These are phyloP conservation scores for Ciborinia camelliae DNA, from an alignment of 2,329 filamentous ascomycete species.

Conservation along the genomic window DNA sequence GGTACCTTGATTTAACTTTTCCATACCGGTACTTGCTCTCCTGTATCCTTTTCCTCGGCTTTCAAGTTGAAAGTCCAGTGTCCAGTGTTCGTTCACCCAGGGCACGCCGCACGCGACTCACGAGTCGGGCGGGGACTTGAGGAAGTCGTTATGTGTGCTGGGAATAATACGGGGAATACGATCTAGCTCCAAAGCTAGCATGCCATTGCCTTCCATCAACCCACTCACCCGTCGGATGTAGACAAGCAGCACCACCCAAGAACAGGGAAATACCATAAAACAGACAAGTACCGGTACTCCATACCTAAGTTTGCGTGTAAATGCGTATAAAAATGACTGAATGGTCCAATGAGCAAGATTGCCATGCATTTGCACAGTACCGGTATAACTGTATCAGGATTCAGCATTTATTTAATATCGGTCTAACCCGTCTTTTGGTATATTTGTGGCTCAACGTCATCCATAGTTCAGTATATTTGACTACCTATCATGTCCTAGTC, in stretches of 20 bases:
- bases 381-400: no score
- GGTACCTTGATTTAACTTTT: background rate
- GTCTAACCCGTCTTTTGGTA: background rate
- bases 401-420: background rate
- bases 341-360: background rate
- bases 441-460: slow-evolving; percentile 7
- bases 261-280: background rate
- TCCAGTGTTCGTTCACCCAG: no score
- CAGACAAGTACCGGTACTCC: background rate
- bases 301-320: no score
- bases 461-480: background rate
- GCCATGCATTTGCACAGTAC: background rate
- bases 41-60: background rate
- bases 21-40: background rate
- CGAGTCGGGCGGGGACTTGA: background rate
- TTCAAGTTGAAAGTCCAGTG: background rate
- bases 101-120: no score
- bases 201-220: background rate
- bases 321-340: background rate
- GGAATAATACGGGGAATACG: background rate
- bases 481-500: background rate
- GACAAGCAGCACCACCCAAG: background rate
- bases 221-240: background rate
- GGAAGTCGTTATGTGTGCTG: background rate
- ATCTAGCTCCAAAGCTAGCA: background rate